A percentile compares a stretch with the other conserved stretches of the same genome.
phyloP scores from a whole-genome alignment of 805 yeast genomes.

The Yarrowia deformans region DNA sequence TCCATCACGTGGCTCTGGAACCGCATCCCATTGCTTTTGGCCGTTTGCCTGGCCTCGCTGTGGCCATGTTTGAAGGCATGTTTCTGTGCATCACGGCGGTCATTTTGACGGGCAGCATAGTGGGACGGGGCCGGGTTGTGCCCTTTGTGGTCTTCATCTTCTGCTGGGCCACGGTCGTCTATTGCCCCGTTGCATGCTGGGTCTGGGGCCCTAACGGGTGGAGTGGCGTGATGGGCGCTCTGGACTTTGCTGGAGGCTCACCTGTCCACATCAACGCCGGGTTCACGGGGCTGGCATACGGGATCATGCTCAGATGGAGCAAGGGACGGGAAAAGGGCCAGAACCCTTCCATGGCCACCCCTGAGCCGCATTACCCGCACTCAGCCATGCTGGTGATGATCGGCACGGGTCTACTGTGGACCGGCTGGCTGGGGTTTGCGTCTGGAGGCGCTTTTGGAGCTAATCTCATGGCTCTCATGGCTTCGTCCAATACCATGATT shows the following conservation, averaged over 20 bases:
- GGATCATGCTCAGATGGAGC: constrained; percentile 55
- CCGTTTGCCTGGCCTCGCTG: constrained; percentile 55
- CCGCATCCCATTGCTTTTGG: constrained; percentile 50
- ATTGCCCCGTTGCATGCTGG: constrained; percentile 78
- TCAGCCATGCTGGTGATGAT: constrained; percentile 69
- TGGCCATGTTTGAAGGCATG: constrained; percentile 69
- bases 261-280: constrained; percentile 79
- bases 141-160: constrained; percentile 74
- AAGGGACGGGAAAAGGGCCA: constrained; percentile 65
- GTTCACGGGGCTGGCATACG: constrained; percentile 72
- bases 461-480: constrained; percentile 53
- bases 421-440: constrained; percentile 81
- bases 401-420: constrained; percentile 74
- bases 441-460: constrained; percentile 65
- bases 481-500: constrained; percentile 58
- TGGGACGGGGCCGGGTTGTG: constrained; percentile 73
- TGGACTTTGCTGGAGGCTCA: constrained; percentile 81
- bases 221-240: constrained; percentile 65
- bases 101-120: constrained; percentile 73
- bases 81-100: constrained; percentile 71
- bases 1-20: constrained; percentile 59
- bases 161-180: constrained; percentile 73
- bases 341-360: constrained; percentile 48
- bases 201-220: constrained; percentile 76
- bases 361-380: constrained; percentile 69